Percentiles rank a stretch among this genome's conserved stretches.
Conservation (phyloP, 257 asterid genomes). For the Solanum chmielewskii region DNA sequence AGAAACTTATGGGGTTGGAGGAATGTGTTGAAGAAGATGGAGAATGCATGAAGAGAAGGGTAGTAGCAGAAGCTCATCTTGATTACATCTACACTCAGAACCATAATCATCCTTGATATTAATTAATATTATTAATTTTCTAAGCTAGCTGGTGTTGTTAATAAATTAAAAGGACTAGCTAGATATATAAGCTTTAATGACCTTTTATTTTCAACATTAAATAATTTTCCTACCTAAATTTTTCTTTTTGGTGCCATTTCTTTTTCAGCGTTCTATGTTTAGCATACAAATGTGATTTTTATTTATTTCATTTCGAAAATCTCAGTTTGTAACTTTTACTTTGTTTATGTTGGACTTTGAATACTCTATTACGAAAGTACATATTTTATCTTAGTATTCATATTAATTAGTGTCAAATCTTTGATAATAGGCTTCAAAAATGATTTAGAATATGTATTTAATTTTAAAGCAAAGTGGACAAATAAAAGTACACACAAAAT, state of each 20-base stretch:
- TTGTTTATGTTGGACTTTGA: neutral
- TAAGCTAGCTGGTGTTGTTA: neutral
- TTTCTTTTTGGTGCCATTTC: neutral
- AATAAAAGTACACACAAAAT: neutral
- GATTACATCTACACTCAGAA: slow-evolving; percentile 78
- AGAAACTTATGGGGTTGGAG: slow-evolving; percentile 23
- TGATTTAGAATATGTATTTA: neutral
- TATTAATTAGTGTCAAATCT: neutral
- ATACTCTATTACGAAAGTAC: neutral
- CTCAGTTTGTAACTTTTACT: neutral
- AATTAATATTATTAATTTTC: neutral
- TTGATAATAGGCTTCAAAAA: neutral
- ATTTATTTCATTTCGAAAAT: neutral
- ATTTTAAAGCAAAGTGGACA: neutral
- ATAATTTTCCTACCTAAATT: neutral
- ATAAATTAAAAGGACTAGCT: neutral
- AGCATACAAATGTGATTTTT: neutral
- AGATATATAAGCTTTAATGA: neutral
- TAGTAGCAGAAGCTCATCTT: slow-evolving; percentile 50
- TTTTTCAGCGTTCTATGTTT: neutral
- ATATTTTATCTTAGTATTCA: neutral
- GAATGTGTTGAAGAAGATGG: slow-evolving; percentile 20
- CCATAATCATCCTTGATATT: slow-evolving; percentile 26
- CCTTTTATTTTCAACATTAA: neutral
- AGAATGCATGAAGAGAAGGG: slow-evolving; percentile 58